Conservation (phyloP, 2,329 filamentous ascomycete species). For the Didymella lethalis region DNA sequence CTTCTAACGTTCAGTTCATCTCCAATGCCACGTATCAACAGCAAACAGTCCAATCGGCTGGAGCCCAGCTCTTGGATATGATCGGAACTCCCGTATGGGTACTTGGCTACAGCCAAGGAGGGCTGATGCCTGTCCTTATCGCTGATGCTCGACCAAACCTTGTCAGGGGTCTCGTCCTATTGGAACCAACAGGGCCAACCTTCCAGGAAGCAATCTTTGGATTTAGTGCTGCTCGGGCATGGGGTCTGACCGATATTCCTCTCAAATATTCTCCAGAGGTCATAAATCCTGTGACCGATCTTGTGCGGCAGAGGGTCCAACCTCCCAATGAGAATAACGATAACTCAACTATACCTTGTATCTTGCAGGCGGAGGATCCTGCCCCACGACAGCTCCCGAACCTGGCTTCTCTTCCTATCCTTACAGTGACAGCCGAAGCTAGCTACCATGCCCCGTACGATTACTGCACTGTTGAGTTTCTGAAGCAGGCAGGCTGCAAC, state of each 20-base stretch:
- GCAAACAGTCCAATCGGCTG: constrained; percentile 38
- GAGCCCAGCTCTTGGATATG: constrained; percentile 52
- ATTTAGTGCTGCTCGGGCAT: neutral
- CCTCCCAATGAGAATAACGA: neutral
- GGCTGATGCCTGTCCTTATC: constrained; percentile 55
- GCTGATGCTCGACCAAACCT: constrained; percentile 58
- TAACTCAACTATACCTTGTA: constrained; percentile 35
- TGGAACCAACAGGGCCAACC: constrained; percentile 63
- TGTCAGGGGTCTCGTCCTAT: constrained; percentile 57
- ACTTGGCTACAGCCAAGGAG: constrained; percentile 57
- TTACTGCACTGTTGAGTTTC: constrained; percentile 60
- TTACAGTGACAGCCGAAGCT: constrained; percentile 61
- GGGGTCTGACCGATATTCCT: constrained; percentile 9
- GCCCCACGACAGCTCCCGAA: constrained; percentile 56
- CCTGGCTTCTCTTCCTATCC: constrained; percentile 56
- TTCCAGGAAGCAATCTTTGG: constrained; percentile 44
- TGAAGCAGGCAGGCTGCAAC: constrained; percentile 52
- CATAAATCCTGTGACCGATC: neutral
- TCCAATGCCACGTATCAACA: constrained; percentile 36
- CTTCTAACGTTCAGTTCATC: constrained; percentile 46
- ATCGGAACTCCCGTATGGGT: constrained; percentile 55
- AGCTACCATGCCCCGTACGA: constrained; percentile 62
- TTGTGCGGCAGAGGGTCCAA: neutral
- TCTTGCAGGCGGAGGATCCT: constrained; percentile 45
- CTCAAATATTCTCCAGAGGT: neutral